A percentile compares a stretch with the other conserved stretches of the same genome.
phyloP scores from a whole-genome alignment of 1,284 basidiomycete species.

The Cutaneotrichosporon sp. region DNA sequence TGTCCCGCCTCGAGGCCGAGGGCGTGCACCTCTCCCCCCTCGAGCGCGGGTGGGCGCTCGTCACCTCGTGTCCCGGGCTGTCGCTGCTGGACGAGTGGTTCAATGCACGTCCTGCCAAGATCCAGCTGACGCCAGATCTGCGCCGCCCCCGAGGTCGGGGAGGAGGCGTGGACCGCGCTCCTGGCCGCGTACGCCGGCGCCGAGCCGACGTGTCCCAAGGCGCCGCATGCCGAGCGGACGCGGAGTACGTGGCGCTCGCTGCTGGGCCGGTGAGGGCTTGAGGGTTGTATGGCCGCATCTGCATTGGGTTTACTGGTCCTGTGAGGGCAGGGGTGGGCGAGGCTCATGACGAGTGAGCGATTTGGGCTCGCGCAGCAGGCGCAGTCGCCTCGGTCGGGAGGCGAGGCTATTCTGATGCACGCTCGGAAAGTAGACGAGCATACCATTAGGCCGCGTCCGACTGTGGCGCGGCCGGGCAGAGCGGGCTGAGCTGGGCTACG shows the following conservation, averaged over 20 bases:
- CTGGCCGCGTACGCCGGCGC: neutral
- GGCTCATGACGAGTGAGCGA: too few species aligned
- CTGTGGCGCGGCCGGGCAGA: too few species aligned
- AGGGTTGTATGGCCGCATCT: too few species aligned
- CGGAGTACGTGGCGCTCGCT: neutral
- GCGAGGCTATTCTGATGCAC: too few species aligned
- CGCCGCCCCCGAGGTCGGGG: neutral
- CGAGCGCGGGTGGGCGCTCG: slow-evolving; percentile 1
- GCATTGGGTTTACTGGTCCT: too few species aligned
- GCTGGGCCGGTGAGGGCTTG: neutral
- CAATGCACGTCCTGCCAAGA: neutral
- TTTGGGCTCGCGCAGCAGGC: too few species aligned
- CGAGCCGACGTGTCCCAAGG: neutral
- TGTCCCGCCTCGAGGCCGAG: neutral
- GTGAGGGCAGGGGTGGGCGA: too few species aligned
- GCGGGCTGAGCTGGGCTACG: too few species aligned
- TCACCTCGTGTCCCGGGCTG: neutral
- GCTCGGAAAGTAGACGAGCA: too few species aligned
- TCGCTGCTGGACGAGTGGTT: slow-evolving; percentile 1
- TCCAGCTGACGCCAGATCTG: neutral
- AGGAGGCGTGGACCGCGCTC: neutral
- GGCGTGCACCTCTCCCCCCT: neutral
- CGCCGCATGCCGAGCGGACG: neutral
- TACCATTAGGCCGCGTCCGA: too few species aligned
- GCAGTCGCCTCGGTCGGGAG: too few species aligned